phyloP scores from a whole-genome alignment of 495 filamentous ascomycete genomes.

The Aspergillus nidulans region DNA sequence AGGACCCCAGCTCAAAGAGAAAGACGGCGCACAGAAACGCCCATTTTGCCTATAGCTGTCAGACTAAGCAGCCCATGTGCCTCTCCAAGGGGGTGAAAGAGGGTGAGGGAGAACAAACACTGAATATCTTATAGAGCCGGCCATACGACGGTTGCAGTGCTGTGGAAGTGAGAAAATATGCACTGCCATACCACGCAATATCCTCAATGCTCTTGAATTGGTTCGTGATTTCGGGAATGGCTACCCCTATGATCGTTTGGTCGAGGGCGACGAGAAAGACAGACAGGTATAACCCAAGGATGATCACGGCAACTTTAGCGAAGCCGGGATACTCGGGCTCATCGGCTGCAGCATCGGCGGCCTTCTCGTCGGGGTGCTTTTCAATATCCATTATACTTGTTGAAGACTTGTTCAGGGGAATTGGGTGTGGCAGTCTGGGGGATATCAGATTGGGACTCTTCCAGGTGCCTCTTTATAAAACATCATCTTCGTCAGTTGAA shows the following conservation, averaged over 20 bases:
- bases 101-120: slow-evolving; percentile 3
- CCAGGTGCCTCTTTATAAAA: no score
- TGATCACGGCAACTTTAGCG: slow-evolving; percentile 12
- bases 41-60: slow-evolving; percentile 29
- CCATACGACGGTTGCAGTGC: slow-evolving; percentile 32
- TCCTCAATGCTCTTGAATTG: slow-evolving; percentile 38
- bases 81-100: not conserved
- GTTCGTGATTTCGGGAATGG: slow-evolving; percentile 37
- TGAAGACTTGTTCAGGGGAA: no score
- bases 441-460: not conserved
- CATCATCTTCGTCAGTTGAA: not conserved
- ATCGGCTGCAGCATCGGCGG: not conserved
- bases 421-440: not conserved
- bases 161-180: slow-evolving; percentile 32
- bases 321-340: slow-evolving; percentile 4
- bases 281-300: slow-evolving; percentile 34
- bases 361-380: slow-evolving; percentile 3
- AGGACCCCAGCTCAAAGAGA: slow-evolving; percentile 67
- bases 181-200: slow-evolving; percentile 45
- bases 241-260: slow-evolving; percentile 42
- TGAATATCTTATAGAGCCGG: slow-evolving; percentile 29
- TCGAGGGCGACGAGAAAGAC: slow-evolving; percentile 50
- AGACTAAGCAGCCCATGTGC: not conserved
- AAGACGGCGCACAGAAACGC: slow-evolving; percentile 54
- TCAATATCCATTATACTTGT: not conserved